These are phyloP conservation scores for Nakazawaea anatomiae DNA, from an alignment of 805 yeast genomes.

Conservation along the genomic window DNA sequence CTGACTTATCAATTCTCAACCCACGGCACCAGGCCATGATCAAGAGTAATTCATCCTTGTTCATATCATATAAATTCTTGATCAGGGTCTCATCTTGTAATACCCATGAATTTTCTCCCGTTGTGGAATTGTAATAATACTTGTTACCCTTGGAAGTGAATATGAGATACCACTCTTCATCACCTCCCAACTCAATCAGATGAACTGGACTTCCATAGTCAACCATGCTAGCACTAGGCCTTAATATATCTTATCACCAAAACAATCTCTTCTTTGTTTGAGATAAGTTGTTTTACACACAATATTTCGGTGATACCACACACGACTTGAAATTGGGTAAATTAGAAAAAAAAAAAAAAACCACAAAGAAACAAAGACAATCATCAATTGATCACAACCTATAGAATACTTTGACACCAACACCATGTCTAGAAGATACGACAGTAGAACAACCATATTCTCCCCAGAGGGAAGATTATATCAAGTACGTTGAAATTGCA, in stretches of 20 bases:
- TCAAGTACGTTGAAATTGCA: slow-evolving; percentile 47
- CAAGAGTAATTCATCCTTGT: slow-evolving; percentile 20
- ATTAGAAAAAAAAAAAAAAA: too few species aligned
- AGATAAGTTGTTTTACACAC: too few species aligned
- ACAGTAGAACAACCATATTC: slow-evolving; percentile 95
- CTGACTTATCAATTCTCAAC: slow-evolving; percentile 10
- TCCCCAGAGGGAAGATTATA: slow-evolving; percentile 98
- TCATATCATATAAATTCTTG: slow-evolving; percentile 14
- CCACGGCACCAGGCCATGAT: slow-evolving; percentile 34
- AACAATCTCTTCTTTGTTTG: too few species aligned
- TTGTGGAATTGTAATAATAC: slow-evolving; percentile 29
- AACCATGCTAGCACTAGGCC: background rate
- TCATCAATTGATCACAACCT: background rate
- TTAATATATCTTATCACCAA: too few species aligned
- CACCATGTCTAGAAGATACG: slow-evolving; percentile 90
- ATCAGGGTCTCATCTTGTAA: slow-evolving; percentile 20
- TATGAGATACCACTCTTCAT: slow-evolving; percentile 34
- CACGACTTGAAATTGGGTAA: too few species aligned
- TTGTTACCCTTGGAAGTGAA: slow-evolving; percentile 35
- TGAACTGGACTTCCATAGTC: slow-evolving; percentile 5
- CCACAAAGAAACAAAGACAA: background rate
- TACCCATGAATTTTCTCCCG: slow-evolving; percentile 28
- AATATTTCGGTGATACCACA: too few species aligned
- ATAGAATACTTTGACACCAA: too few species aligned
- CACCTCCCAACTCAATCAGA: background rate